Evolutionary conservation across 768 basidiomycete species (phyloP).

Genomic region (Hygrophorus russula): DNA sequence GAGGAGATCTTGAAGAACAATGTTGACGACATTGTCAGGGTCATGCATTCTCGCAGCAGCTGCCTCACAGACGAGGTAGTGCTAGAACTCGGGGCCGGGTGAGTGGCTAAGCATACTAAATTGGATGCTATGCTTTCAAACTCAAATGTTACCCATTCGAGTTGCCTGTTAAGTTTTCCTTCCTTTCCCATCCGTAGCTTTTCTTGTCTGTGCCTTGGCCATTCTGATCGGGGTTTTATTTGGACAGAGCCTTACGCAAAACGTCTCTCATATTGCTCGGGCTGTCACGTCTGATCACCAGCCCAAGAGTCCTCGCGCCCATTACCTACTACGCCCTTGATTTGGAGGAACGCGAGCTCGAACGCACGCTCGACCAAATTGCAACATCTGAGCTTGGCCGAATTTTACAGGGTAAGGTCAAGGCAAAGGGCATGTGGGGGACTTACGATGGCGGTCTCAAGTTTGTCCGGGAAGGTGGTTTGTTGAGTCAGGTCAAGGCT

Average conservation of each 20-base stretch:
- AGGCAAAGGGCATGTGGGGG: constrained; percentile 77
- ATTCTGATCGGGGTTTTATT: background rate
- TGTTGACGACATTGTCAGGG: constrained; percentile 60
- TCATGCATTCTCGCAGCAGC: constrained; percentile 42
- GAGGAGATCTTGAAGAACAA: constrained; percentile 70
- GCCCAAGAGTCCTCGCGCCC: constrained; percentile 26
- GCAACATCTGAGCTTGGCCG: constrained; percentile 49
- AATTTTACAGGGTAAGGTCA: constrained; percentile 58
- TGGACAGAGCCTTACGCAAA: constrained; percentile 71
- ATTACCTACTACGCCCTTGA: constrained; percentile 90
- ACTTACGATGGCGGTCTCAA: constrained; percentile 86
- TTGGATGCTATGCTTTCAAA: background rate
- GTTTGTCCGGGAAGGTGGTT: constrained; percentile 59
- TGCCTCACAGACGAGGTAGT: constrained; percentile 43
- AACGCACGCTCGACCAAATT: constrained; percentile 66
- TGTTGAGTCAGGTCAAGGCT: constrained; percentile 16
- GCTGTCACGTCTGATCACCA: constrained; percentile 43
- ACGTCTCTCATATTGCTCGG: constrained; percentile 76
- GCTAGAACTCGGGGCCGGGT: constrained; percentile 94
- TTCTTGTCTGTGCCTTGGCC: too few species aligned
- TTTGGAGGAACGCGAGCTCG: constrained; percentile 78
- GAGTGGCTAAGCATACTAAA: constrained; percentile 21
- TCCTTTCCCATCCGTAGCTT: constrained; percentile 5
- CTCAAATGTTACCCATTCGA: constrained; percentile 1
- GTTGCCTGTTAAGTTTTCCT: constrained; percentile 3